phyloP scores from a whole-genome alignment of 306 rosid genomes.

The Arachis hypogaea region DNA sequence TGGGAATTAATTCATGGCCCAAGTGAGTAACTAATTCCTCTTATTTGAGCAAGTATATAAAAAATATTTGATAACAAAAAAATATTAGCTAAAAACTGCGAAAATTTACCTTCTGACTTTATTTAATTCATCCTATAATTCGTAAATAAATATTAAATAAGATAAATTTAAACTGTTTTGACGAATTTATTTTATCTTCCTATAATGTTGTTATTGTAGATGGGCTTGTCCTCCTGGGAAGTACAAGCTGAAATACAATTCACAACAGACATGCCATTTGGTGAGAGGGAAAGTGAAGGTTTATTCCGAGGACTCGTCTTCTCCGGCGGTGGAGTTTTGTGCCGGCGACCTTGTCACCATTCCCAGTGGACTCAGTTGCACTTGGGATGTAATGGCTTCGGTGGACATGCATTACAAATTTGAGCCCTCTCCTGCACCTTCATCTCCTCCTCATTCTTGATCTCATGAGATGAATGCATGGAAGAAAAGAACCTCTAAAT shows the following conservation, averaged over 20 bases:
- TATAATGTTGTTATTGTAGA: conserved; percentile 27
- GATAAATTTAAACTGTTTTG: too few relatives aligned
- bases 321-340: conserved; percentile 61
- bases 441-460: not conserved
- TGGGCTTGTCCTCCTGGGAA: conserved; percentile 82
- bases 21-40: conserved; percentile 50
- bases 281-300: conserved; percentile 73
- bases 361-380: conserved; percentile 76
- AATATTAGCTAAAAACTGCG: too few relatives aligned
- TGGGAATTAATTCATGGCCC: conserved; percentile 75
- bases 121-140: too few relatives aligned
- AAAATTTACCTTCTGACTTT: too few relatives aligned
- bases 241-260: conserved; percentile 63
- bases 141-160: too few relatives aligned
- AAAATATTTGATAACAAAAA: too few relatives aligned
- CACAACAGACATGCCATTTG: conserved; percentile 66
- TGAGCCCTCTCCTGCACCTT: conserved; percentile 48
- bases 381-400: conserved; percentile 72
- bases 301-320: conserved; percentile 52
- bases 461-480: not conserved
- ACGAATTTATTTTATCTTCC: too few relatives aligned
- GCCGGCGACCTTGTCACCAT: conserved; percentile 70
- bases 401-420: conserved; percentile 75
- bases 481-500: not conserved
- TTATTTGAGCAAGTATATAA: too few relatives aligned